phyloP scores from a whole-genome alignment of 805 yeast genomes.

The Blastobotrys attinorum region DNA sequence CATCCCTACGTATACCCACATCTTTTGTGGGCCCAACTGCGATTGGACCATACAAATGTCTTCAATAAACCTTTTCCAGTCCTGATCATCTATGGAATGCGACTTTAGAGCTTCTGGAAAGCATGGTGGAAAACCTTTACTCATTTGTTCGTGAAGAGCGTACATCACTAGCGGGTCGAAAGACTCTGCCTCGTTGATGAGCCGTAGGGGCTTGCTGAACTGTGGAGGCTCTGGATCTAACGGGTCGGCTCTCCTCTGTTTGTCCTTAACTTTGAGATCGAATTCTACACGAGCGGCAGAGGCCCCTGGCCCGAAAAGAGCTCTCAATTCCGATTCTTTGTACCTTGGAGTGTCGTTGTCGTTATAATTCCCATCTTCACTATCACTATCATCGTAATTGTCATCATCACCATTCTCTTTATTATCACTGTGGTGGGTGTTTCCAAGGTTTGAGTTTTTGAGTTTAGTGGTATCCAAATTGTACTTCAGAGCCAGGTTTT shows the following conservation, averaged over 20 bases:
- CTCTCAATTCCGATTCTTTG: neutral
- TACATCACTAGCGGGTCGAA: neutral
- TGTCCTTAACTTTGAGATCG: neutral
- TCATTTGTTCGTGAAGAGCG: neutral
- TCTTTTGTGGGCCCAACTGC: neutral
- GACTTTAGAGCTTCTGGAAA: neutral
- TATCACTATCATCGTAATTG: neutral
- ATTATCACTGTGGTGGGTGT: neutral
- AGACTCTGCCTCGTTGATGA: neutral
- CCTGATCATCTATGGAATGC: neutral
- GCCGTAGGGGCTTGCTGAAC: neutral
- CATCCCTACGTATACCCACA: no score
- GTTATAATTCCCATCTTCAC: no score
- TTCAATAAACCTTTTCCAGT: slow-evolving; percentile 2
- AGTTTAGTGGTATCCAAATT: no score
- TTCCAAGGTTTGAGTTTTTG: no score
- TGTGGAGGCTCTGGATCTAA: neutral
- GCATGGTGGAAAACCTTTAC: neutral
- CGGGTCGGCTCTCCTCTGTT: neutral
- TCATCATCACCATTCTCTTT: neutral
- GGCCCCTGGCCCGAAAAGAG: neutral
- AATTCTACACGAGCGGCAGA: neutral
- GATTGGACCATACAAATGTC: neutral
- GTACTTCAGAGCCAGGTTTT: neutral
- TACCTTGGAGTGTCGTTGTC: neutral